A percentile compares a stretch with the other conserved stretches of the same genome.
These are phyloP conservation scores for Candida andamanensis DNA, from an alignment of 805 yeast species.

Conservation along the genomic window DNA sequence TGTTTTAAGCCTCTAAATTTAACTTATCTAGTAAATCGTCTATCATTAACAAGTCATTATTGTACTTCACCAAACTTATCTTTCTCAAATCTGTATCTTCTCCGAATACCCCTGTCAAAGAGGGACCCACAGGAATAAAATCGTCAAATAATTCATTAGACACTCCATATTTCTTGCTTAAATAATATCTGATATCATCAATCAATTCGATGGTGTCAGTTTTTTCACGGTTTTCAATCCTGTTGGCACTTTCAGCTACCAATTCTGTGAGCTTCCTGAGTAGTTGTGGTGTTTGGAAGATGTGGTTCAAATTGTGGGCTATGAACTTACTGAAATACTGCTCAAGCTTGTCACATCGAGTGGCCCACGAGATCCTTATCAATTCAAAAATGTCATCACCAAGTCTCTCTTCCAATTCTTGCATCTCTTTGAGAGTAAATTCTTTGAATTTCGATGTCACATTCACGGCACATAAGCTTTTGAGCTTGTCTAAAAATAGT, in stretches of 20 bases:
- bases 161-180: constrained; percentile 36
- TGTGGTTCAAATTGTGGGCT: constrained; percentile 41
- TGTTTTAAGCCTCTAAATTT: too few species aligned
- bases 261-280: constrained; percentile 14
- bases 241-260: constrained; percentile 43
- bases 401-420: constrained; percentile 13
- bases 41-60: constrained; percentile 24
- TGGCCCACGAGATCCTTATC: constrained; percentile 62
- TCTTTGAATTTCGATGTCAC: constrained; percentile 28
- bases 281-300: constrained; percentile 31
- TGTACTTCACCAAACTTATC: constrained; percentile 12
- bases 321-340: constrained; percentile 54
- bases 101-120: constrained; percentile 7
- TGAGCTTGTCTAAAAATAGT: constrained; percentile 55
- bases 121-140: constrained; percentile 18
- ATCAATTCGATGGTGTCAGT: constrained; percentile 76
- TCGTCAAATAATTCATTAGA: constrained; percentile 20
- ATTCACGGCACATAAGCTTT: constrained; percentile 55
- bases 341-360: constrained; percentile 60
- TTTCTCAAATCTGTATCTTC: constrained; percentile 9
- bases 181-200: constrained; percentile 69
- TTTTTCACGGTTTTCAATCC: constrained; percentile 59
- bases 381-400: constrained; percentile 50
- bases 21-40: constrained; percentile 23
- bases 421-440: constrained; percentile 16